Evolutionary conservation across 2,329 filamentous ascomycete genomes (phyloP), one percentile per base, ranked within the genome.

Genomic region (Cercospora nicotianae): DNA sequence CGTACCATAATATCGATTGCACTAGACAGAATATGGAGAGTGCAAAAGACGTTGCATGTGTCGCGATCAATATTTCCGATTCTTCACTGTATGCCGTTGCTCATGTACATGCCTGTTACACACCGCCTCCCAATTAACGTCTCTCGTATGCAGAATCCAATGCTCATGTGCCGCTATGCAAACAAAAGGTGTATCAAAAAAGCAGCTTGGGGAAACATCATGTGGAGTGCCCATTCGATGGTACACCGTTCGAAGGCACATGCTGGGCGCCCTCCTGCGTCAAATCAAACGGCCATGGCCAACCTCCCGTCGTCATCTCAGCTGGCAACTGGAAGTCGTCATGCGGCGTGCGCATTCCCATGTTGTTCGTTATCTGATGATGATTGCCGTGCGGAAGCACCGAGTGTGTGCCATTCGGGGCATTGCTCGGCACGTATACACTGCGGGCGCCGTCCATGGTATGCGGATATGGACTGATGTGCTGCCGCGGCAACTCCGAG

Each of bases 291-390:
- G 75, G 72, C 80, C 80, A 83, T 13, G 80, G 79, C 80, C 80
- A 83, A 45, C 81, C 78, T 13, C 77, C 76, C 28, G 82, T 75
- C 18, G 82, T 67, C 53, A 81, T 80, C 12, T 77, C 77, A n/a
- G 64, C 64, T 6, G 81, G 80, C 18, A 83, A 68, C 67, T 81
- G 79, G 64, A 80, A 81, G 55, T 80, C 78, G 66, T 70, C 67
- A 16, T 70, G 75, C 65, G 71, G 71, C 12, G 69, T 72, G 10
- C 62, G 59, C 69, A 71, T 69, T 5, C 71, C 68, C 23, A 69
- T 58, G 6, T 59, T 55, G 28, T 72, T 72, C 12, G 66, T 70
- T 1, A 64, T 58, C 26, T 33, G 64, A 18, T 51, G 18, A 18
- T 63, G 60, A 18, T 64, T 60, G 3, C 60, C 61, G 23, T 42